These are phyloP conservation scores for Drosera capensis DNA, from an alignment of 148 eudicot genomes.

Conservation along the genomic window DNA sequence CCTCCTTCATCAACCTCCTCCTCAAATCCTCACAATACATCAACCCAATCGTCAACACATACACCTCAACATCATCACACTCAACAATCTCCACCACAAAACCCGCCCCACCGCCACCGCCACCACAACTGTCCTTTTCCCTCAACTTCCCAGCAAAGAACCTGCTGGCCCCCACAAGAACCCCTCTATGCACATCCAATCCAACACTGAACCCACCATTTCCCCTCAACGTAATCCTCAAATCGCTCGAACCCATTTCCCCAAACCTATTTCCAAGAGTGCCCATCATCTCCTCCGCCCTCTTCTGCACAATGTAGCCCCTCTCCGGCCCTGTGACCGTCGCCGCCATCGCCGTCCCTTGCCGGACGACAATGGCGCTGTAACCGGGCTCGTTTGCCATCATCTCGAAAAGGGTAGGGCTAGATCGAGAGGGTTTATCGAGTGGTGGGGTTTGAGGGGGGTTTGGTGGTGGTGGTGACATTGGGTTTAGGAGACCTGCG, in stretches of 20 bases:
- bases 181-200: constrained; percentile 48
- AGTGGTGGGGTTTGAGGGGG: constrained; percentile 12
- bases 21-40: constrained; percentile 89
- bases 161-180: constrained; percentile 56
- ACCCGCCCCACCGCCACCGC: constrained; percentile 8
- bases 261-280: constrained; percentile 63
- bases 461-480: constrained; percentile 51
- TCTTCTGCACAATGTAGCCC: constrained; percentile 32
- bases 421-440: constrained; percentile 42
- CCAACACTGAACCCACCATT: constrained; percentile 52
- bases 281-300: constrained; percentile 30
- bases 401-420: constrained; percentile 99
- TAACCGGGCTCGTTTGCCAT: constrained; percentile 73
- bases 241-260: constrained; percentile 48
- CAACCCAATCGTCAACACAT: constrained; percentile 62
- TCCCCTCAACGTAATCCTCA: constrained; percentile 47
- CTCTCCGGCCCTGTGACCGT: constrained; percentile 11
- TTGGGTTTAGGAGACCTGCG: constrained; percentile 77
- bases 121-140: constrained; percentile 13
- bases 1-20: constrained; percentile 62
- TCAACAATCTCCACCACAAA: constrained; percentile 61
- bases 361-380: too few species aligned
- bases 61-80: constrained; percentile 88
- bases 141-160: constrained; percentile 51
- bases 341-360: not conserved